These are phyloP conservation scores for Cutaneotrichosporon sp. DNA, from an alignment of 1,284 basidiomycete genomes.

Conservation along the genomic window DNA sequence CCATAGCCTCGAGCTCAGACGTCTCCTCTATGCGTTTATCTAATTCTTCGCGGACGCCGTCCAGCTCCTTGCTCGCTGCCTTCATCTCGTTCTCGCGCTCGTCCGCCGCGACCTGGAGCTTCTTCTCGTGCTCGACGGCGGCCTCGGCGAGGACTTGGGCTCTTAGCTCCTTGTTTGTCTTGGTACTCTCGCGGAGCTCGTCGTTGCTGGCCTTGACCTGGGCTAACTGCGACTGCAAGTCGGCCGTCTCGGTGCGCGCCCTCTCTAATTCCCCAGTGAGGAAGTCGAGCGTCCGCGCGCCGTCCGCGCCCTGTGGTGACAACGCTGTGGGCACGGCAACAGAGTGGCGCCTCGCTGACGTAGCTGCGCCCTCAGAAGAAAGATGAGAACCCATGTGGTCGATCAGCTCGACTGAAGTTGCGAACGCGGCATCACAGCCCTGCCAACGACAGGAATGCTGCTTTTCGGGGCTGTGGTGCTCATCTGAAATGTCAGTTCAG, in stretches of 20 bases:
- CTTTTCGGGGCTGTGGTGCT: background rate
- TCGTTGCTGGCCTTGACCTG: background rate
- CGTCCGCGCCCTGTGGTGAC: background rate
- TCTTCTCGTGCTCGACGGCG: background rate
- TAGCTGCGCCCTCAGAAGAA: background rate
- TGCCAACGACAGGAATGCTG: background rate
- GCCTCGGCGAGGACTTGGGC: background rate
- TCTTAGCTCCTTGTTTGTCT: background rate
- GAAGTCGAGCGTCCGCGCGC: background rate
- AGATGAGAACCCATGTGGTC: background rate
- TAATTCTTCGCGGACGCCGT: conserved; percentile 1
- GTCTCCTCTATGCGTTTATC: conserved; percentile 2
- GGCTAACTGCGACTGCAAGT: background rate
- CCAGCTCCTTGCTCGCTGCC: background rate
- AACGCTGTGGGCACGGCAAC: background rate
- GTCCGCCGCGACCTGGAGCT: conserved; percentile 3
- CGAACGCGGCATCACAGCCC: background rate
- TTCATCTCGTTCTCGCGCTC: background rate
- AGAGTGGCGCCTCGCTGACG: background rate
- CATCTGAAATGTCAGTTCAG: background rate
- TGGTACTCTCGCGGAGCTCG: background rate
- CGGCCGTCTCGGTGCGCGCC: background rate
- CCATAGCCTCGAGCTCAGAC: background rate
- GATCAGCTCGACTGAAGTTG: background rate
- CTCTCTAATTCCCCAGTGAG: background rate